Base-by-base conservation (phyloP, 2,329 filamentous ascomycete species). In the Arthrobotrys entomopaga region DNA sequence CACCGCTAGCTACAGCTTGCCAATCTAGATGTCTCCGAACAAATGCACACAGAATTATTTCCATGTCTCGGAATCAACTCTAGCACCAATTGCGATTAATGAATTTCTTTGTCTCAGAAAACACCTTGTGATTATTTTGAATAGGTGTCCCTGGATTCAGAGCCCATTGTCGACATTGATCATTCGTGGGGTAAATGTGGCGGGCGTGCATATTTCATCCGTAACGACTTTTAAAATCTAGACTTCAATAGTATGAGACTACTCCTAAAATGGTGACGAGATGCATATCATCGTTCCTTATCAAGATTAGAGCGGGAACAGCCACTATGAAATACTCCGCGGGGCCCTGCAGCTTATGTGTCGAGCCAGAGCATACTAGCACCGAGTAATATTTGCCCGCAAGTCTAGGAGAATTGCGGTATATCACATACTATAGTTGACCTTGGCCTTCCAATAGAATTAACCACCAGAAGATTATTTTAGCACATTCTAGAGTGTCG, bases 1-100 rank as follows among this genome's bases (percentile, higher is more conserved):
- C 19, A 22, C 8, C 19, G 5, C 10, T 22, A 56, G 29, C 40
- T 26, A 26, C 29, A 16, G 15, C 8, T 19, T 16, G 34, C 38
- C 19, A 57, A 8, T 43, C 16, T 26, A 43, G 53, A 57, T 43
- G 53, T 57, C 53, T 42, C 38, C 29, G 53, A 38, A 42, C n/a
- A 10, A 10, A 54, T 38, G 26, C 20, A 56, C 16, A 19, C 8
- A 20, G 2, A 56, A 50, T 22, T 19, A 3, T 50, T 22, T 46
- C n/a, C 13, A 1, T 46, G 42, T 46, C 42, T 46, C 42, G 8
- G 42, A 46, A 22, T 19, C 8, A 3, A 22, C 22, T 3, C 46
- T 20, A 19, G 16, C 42, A 15, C 42, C 16, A 13, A 15, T 13
- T 46, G 15, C 10, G 16, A 19, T 50, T 50, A 50, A 20, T 20